phyloP scores from a whole-genome alignment of 1,284 basidiomycete species.

The Malassezia slooffiae region DNA sequence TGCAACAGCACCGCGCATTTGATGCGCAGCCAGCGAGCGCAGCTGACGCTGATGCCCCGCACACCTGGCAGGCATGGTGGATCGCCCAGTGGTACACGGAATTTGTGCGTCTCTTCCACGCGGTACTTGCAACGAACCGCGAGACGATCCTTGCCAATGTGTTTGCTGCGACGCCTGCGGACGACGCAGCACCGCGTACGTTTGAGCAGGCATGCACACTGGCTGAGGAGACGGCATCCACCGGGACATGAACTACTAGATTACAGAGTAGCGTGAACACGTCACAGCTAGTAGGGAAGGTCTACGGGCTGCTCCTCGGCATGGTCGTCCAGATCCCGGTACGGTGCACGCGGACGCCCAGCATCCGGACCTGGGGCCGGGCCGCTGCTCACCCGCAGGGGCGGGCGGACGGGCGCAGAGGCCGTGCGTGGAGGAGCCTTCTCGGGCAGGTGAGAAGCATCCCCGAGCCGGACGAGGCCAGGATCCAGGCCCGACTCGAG shows the following conservation, averaged over 20 bases:
- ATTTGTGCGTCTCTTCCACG: slow-evolving; percentile 22
- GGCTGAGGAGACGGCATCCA: neutral
- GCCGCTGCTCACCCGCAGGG: too few species aligned
- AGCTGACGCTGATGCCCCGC: slow-evolving; percentile 1
- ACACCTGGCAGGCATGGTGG: slow-evolving; percentile 41
- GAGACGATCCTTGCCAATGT: slow-evolving; percentile 25
- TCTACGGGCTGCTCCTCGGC: slow-evolving; percentile 25
- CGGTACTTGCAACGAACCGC: slow-evolving; percentile 25
- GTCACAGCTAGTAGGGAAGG: slow-evolving; percentile 18
- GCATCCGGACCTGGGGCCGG: too few species aligned
- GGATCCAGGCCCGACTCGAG: too few species aligned
- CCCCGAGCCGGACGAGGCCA: too few species aligned
- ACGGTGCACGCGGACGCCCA: slow-evolving; percentile 14
- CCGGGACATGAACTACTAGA: too few species aligned
- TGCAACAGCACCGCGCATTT: slow-evolving; percentile 1
- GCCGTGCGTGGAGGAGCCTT: too few species aligned
- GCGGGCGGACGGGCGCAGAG: too few species aligned
- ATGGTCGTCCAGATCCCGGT: slow-evolving; percentile 32
- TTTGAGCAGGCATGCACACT: slow-evolving; percentile 16
- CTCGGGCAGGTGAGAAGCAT: too few species aligned
- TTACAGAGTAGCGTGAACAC: too few species aligned
- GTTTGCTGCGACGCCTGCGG: slow-evolving; percentile 16
- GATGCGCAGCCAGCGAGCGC: neutral
- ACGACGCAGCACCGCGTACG: slow-evolving; percentile 1
- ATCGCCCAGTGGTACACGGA: slow-evolving; percentile 29